These are phyloP conservation scores for Phytopythium aichiense DNA, from an alignment of 352 stramenopile genomes.

Conservation along the genomic window DNA sequence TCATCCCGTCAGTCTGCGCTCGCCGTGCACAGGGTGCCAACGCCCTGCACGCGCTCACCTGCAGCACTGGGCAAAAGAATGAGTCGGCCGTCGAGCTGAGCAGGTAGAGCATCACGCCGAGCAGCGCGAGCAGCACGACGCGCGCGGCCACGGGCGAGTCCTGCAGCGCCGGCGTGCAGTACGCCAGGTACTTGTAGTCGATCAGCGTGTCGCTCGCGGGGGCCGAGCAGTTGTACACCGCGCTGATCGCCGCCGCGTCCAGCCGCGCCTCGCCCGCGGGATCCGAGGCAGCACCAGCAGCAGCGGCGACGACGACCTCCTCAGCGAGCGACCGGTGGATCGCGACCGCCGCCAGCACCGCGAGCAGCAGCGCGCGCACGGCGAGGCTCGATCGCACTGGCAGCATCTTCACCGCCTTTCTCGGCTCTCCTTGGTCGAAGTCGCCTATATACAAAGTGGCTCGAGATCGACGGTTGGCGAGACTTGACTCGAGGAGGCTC, in stretches of 20 bases:
- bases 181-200: slow-evolving; percentile 63
- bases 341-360: background rate
- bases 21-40: no score
- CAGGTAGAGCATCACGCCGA: slow-evolving; percentile 68
- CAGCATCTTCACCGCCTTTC: background rate
- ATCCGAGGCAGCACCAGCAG: slow-evolving; percentile 7
- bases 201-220: slow-evolving; percentile 39
- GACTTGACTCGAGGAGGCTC: no score
- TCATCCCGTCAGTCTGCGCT: no score
- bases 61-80: slow-evolving; percentile 76
- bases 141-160: slow-evolving; percentile 34
- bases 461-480: background rate
- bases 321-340: background rate
- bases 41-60: slow-evolving; percentile 19
- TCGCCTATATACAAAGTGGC: background rate
- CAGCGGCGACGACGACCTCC: background rate
- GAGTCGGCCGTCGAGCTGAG: slow-evolving; percentile 78
- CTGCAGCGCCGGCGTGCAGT: slow-evolving; percentile 45
- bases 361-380: slow-evolving; percentile 4
- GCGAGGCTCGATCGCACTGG: background rate
- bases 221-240: slow-evolving; percentile 24
- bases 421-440: background rate
- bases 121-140: slow-evolving; percentile 35
- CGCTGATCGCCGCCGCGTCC: slow-evolving; percentile 1
- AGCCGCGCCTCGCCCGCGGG: slow-evolving; percentile 5